These are phyloP conservation scores for Blumeriella jaapii DNA, from an alignment of 2,329 filamentous ascomycete genomes.

Conservation along the genomic window DNA sequence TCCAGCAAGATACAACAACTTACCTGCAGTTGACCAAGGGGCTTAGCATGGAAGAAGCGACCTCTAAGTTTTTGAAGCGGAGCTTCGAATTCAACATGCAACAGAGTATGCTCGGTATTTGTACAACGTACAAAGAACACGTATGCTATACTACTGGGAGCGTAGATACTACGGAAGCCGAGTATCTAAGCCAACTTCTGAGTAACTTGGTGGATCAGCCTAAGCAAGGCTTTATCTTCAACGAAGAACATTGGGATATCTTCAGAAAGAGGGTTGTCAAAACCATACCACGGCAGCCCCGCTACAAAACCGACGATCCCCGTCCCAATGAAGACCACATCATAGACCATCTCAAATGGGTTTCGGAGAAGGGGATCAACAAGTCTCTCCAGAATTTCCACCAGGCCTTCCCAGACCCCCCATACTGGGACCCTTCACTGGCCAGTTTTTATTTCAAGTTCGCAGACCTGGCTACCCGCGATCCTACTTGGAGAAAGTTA, in stretches of 20 bases:
- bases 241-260: conserved; percentile 29
- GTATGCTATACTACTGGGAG: conserved; percentile 47
- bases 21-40: conserved; percentile 21
- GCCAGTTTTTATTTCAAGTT: conserved; percentile 11
- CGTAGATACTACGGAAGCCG: conserved; percentile 34
- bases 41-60: not conserved
- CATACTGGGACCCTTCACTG: conserved; percentile 20
- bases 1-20: conserved; percentile 37
- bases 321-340: conserved; percentile 34
- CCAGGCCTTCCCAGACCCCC: conserved; percentile 7
- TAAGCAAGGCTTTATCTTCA: conserved; percentile 44
- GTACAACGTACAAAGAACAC: conserved; percentile 52
- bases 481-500: conserved; percentile 12
- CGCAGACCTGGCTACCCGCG: conserved; percentile 1
- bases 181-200: conserved; percentile 40
- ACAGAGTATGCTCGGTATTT: conserved; percentile 47
- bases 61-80: conserved; percentile 36
- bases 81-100: conserved; percentile 48
- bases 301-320: conserved; percentile 34
- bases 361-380: conserved; percentile 34
- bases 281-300: not conserved
- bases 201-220: conserved; percentile 44
- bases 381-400: conserved; percentile 25
- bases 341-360: conserved; percentile 51
- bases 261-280: conserved; percentile 21